Base-by-base conservation (phyloP, 1,284 basidiomycete species). In the Kwoniella shivajii region DNA sequence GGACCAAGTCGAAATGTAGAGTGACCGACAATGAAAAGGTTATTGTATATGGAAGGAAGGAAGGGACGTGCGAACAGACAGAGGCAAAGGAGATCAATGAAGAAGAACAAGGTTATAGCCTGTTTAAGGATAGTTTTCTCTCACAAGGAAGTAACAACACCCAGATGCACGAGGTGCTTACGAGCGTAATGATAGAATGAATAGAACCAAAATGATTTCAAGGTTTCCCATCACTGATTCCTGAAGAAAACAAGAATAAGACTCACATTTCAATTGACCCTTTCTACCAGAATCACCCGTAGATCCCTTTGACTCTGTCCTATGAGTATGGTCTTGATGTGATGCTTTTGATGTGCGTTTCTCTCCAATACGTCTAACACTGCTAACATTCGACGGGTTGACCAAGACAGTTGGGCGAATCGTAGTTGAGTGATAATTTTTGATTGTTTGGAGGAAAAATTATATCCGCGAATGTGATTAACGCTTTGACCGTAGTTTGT, bases 1-100 rank as follows among this genome's bases (percentile, higher is more conserved):
- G 43, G 51, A 26, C 51, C 46, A 38, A 36, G 39, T 44, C 39
- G 41, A 24, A 53, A 53, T 53, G 24, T 5, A 24, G n/a, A 22
- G 29, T 16, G 29, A 45, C 14, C 30, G 18, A 18, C 10, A 31
- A 33, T 31, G 29, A 14, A 13, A 45, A 30, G 43, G 43, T 31
- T 18, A 18, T 5, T n/a, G 1, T 18, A 13, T 22, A 26, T 44
- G 27, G 13, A 45, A 31, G 18, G 6, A 5, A 45, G n/a, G 20
- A 36, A 47, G 13, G 45, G 31, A 36, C 45, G 26, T 34, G 45
- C n/a, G 31, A 33, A 47, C 22, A 13, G n/a, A 11, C 5, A 7
- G 20, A 42, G 11, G 13, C 20, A 22, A 9, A 24, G 27, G 11
- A 42, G 22, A n/a, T 24, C 18, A 42, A 22, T 42, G 41, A 26